Base-by-base conservation (phyloP, 768 basidiomycete genomes). In the Leucocoprinus leucothites region DNA sequence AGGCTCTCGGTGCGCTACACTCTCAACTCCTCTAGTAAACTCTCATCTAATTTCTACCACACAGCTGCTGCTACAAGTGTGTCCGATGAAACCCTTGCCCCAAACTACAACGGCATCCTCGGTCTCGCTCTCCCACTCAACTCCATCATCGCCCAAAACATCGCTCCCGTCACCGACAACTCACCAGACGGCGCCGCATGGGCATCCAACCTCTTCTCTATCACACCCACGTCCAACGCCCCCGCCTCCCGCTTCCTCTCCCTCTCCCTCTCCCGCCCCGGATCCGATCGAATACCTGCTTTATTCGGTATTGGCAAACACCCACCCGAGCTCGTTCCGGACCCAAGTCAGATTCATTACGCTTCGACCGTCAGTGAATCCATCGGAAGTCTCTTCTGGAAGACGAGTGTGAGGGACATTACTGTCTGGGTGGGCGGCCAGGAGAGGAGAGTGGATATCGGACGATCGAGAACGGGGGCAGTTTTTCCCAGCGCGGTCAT, bases 111-210 rank as follows among this genome's bases (percentile, higher is more conserved):
- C 56, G 90, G 90, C 24, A 77, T 91, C 49, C 76, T 91, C 4
- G 90, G 89, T 16, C 82, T 92, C 45, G 87, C 88, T 1, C 82
- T 91, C 24, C 87, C 90, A 21, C 69, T 73, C 44, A 83, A 90
- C 69, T 87, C 85, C n/a, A 59, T 84, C 57, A 91, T 92, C 50
- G 76, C 84, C 3, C 48, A 65, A 0, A 6, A 40, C 1, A 73
- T 92, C 21, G 73, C 79, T 0, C 75, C 87, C 1, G 71, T 71
- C 18, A 75, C 72, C 8, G 71, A 65, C 44, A 75, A 84, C 67
- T 57, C 67, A 4, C 79, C 82, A 0, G 85, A 89, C 59, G 89
- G 89, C 44, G 86, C 89, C 2, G 66, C 83, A 0, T 74, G 86
- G 67, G 70, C 82, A 0, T 85, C 87, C 16, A 91, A 91, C 59